Conservation (phyloP, 2,329 filamentous ascomycete species). For the Fusarium albidum region DNA sequence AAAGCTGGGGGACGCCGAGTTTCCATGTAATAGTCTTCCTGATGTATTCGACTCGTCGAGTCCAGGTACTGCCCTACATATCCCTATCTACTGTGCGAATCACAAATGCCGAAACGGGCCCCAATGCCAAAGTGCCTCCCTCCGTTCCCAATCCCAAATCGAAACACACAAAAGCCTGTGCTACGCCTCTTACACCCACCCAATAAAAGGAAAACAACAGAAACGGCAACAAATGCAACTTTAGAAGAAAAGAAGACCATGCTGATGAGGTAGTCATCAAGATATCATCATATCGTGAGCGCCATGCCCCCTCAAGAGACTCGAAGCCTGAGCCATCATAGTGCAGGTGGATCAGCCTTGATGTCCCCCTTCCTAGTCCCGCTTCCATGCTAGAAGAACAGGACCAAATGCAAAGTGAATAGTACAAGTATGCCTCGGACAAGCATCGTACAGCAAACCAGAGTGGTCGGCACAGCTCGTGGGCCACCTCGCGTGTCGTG, state of each 20-base stretch:
- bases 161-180: conserved; percentile 15
- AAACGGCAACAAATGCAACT: conserved; percentile 13
- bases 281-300: conserved; percentile 34
- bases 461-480: conserved; percentile 1
- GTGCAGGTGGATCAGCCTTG: conserved; percentile 4
- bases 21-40: neutral
- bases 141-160: conserved; percentile 21
- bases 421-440: conserved; percentile 13
- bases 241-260: conserved; percentile 9
- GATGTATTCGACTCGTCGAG: conserved; percentile 7
- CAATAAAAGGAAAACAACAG: conserved; percentile 15
- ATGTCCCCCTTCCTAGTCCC: conserved; percentile 8
- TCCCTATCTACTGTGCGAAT: conserved; percentile 21
- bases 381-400: neutral
- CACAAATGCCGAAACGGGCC: neutral
- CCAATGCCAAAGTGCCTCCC: conserved; percentile 22
- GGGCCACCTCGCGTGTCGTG: neutral
- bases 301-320: conserved; percentile 9
- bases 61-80: conserved; percentile 22
- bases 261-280: conserved; percentile 24
- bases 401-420: conserved; percentile 21
- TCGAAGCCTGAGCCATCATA: conserved; percentile 1
- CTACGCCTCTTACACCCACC: conserved; percentile 27
- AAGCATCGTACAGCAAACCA: conserved; percentile 17
- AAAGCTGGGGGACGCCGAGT: too few relatives aligned